Base-by-base conservation (phyloP, 1,139 yeast species). In the Maudiozyma humilis region DNA sequence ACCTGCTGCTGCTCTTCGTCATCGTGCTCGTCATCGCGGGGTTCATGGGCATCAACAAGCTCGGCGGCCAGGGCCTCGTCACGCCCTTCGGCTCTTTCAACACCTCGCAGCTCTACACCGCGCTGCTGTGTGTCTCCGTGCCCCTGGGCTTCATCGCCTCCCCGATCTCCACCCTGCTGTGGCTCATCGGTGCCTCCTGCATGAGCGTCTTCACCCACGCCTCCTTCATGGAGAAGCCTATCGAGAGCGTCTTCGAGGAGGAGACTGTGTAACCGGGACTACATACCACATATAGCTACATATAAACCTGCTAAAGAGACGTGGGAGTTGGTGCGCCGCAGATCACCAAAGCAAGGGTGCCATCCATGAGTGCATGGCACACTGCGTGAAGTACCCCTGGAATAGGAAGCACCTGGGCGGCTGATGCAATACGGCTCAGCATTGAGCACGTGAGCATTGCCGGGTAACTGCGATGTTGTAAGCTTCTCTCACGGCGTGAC, bases 171-270 rank as follows among this genome's bases (percentile, higher is more conserved):
- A 88, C 98, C 27, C 69, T 93, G 72, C 75, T 93, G 78, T 93
- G 98, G 98, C 76, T 93, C 56, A 79, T 93, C 62, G 99, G 98
- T 55, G 93, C 96, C 7, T 84, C 96, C 18, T 82, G 85, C 36
- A 94, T 88, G 43, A 69, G 83, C 41, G 91, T 93, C 42, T 72
- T 89, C 45, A 79, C 95, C 13, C 99, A 93, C 67, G 97, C 98
- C 44, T 69, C 93, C 13, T 76, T 93, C 53, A 79, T 93, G 87
- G 98, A 93, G 64, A 91, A 91, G 70, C 98, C 98, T 38, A 88
- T 93, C 56, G 98, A 91, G 70, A 84, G 95, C 39, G 96, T 93
- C 31, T 91, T 91, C 61, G 96, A 89, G 65, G 97, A 87, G 64
- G 88, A 85, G 62, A 63, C 70, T 41, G 82, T 77, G 43, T 78